Evolutionary conservation across 2,329 filamentous ascomycete species (phyloP), one percentile per base, ranked within the genome.

Genomic region (Colletotrichum abscissum): DNA sequence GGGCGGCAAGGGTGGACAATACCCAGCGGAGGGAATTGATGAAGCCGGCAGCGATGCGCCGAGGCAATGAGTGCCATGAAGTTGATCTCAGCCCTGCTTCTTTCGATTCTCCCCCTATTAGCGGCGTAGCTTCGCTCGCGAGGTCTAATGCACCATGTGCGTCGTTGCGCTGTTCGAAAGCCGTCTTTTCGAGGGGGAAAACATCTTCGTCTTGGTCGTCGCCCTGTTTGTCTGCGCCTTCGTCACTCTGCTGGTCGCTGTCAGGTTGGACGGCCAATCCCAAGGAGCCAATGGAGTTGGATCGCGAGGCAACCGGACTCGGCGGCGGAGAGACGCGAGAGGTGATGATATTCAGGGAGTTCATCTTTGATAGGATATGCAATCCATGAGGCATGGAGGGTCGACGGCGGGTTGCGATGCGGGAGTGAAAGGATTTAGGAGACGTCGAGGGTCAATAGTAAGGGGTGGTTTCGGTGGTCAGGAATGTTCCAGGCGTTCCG

Each of bases 271-370:
- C 81, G 63, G 85, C 84, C 60, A 88, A 80, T 74, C 86, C 84
- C 74, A 90, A 82, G 74, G 87, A 88, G 77, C 85, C 86, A 78
- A 91, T 84, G 33, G 90, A 92, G 81, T 91, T 92, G 75, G 89
- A 89, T 81, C 90, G 88, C 72, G 90, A 88, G 68, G 89, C 87
- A 57, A 82, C 81, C 42, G 89, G 87, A 77, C 86, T 90, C 72
- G 89, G 84, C 67, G 90, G 83, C 77, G 90, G 89, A 78, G 91
- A 91, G 82, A 95, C 94, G 86, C 93, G 92, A 82, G 94, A 92
- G 80, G 95, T 97, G 83, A 98, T 91, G 83, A 98, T 94, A 86
- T 97, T 97, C 87, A 98, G 88, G 80, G 95, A 97, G 92, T 98
- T 98, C 96, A 98, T 98, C 86, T 89, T 94, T 87, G 84, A 83